Evolutionary conservation across 2,329 filamentous ascomycete species (phyloP), one percentile per base, ranked within the genome.

Genomic region (Coleophoma cylindrospora): DNA sequence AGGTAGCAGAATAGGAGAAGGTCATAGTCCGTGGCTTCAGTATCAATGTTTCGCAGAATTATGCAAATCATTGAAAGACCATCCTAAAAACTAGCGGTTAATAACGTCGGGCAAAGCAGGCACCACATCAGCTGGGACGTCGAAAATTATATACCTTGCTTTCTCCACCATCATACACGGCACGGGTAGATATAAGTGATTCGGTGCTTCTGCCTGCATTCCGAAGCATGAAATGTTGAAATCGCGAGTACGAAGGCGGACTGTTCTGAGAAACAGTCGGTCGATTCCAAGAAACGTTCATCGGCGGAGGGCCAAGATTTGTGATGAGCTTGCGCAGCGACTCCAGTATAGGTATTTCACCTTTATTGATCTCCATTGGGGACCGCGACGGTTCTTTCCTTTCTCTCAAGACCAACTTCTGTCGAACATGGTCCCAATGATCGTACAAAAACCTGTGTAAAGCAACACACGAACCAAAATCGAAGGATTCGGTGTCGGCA

Each of bases 171-270:
- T 87, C 84, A 60, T 87, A 87, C 12, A 87, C 80, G 22, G 83
- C 83, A 19, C 83, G 74, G 21, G 80, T 79, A 2, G 81, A 83
- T 19, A 84, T 66, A 51, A 84, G 80, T 3, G 81, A 84, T 57
- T 86, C 84, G 0, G 78, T 80, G 56, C 79, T 81, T 36, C 80
- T 75, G 55, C 84, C 83, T 2, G 83, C 83, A 61, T 87, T 86
- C 15, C 79, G 77, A 43, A 87, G 73, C 84, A 87, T 87, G 59
- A 87, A 87, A 56, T 86, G 81, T 56, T 87, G 84, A 56, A 87
- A 87, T 21, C 82, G 73, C 2, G 83, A 86, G 62, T 87, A 87
- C 7, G 79, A 70, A 1, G 81, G 79, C 4, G 83, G 83, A 15
- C 68, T 79, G 55, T 86, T 87, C 22, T 74, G 65, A 1, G 80